Evolutionary conservation across 495 filamentous ascomycete genomes (phyloP), one percentile per base, ranked within the genome.

Genomic region (Penicillium flavigenum): DNA sequence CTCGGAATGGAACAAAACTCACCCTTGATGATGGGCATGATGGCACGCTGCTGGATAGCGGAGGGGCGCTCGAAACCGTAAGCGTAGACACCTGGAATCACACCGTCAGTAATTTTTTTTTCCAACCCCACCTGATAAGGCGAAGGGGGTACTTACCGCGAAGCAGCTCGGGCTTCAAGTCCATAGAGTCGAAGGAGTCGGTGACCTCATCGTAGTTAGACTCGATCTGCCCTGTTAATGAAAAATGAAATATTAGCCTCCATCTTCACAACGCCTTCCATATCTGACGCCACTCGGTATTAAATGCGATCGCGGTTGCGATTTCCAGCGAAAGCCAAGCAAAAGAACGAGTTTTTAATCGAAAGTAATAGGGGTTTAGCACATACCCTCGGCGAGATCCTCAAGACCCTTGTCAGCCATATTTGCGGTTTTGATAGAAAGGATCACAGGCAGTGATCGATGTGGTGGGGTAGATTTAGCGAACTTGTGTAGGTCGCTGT

Each of bases 121-220:
- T 29, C 9, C 51, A 49, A 64, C 61, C 61, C 61, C 59, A 47
- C 60, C 57, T 56, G 60, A 56, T 44, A 52, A 48, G 55, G 36
- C 17, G 41, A 51, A 47, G 39, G 52, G 53, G 65, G 3, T 47
- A 79, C 87, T 79, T 86, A 94, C 91, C 94, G 81, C 94, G 92
- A 68, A 98, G 88, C 69, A 98, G 86, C 84, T 98, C 94, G 47
- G 88, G 66, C 84, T 95, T 96, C 69, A 98, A 83, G 78, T 88
- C 86, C 94, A 98, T 98, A 60, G 91, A 83, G 79, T 98, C 94
- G 77, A 98, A 98, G 56, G 92, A 96, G 78, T 99, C 94, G 75
- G 92, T 94, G 68, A 93, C 90, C 85, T 99, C 95, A 85, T 99
- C 94, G 80, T 99, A 99, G 89, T 98, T 99, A 70, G 92, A 96